These are phyloP conservation scores for Myriosclerotinia curreyana DNA, from an alignment of 2,329 filamentous ascomycete species.

Conservation along the genomic window DNA sequence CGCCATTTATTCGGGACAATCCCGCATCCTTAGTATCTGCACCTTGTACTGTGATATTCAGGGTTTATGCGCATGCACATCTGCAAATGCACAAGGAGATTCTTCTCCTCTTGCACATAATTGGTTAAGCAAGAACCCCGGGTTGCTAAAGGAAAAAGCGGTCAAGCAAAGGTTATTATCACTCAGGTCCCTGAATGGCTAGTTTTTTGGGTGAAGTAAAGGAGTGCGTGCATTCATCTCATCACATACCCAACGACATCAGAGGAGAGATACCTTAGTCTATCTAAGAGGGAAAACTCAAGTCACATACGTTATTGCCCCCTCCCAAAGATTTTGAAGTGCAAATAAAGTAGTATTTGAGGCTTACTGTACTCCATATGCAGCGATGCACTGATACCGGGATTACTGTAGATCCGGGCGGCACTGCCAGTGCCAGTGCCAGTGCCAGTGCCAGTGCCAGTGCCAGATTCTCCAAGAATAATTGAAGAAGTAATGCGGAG, in stretches of 20 bases:
- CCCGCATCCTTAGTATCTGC: neutral
- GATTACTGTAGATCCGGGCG: constrained; percentile 17
- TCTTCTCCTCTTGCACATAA: neutral
- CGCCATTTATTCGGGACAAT: neutral
- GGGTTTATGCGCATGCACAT: neutral
- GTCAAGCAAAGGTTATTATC: neutral
- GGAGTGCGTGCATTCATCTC: constrained; percentile 9
- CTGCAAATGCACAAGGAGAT: constrained; percentile 1
- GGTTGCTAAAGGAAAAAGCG: constrained; percentile 1
- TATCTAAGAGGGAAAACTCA: neutral
- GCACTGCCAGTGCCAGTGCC: constrained; percentile 9
- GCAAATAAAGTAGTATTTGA: constrained; percentile 6
- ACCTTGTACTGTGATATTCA: neutral
- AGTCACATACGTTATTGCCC: neutral
- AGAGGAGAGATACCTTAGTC: no score
- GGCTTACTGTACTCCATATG: neutral
- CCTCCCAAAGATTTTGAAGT: neutral
- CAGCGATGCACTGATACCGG: neutral
- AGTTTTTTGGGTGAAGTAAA: neutral
- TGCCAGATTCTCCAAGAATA: neutral
- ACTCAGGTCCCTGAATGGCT: neutral
- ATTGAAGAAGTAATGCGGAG: neutral
- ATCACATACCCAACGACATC: neutral
- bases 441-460: constrained; percentile 11
- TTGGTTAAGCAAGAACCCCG: neutral